Percentiles rank a stretch among this genome's conserved stretches.
Evolutionary conservation across 495 filamentous ascomycete genomes (phyloP).

Genomic region (Aspergillus ellipticus): DNA sequence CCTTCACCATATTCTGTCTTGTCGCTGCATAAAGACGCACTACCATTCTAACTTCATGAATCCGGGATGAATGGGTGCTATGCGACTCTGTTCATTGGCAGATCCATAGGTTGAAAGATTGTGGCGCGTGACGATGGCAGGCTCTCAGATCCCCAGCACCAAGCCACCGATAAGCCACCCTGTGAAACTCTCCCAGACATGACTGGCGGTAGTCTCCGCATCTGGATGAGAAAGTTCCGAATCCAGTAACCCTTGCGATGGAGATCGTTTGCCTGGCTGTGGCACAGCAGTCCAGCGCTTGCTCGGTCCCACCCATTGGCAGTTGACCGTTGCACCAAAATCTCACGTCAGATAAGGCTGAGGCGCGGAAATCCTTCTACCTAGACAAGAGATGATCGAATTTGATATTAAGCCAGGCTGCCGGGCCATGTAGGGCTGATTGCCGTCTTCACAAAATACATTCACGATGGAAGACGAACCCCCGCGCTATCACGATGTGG

Average conservation of each 20-base stretch:
- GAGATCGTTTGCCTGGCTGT: neutral
- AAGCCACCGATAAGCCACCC: neutral
- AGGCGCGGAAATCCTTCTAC: neutral
- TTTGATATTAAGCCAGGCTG: too few relatives aligned
- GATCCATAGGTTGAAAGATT: neutral
- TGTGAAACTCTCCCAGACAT: neutral
- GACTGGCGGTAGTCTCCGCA: neutral
- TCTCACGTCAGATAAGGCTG: neutral
- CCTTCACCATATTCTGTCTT: too few relatives aligned
- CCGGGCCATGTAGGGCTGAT: neutral
- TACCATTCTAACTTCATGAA: neutral
- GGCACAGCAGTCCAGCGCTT: neutral
- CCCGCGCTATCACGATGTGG: constrained; percentile 10
- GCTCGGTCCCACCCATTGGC: neutral
- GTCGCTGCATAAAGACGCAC: too few relatives aligned
- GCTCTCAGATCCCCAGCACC: neutral
- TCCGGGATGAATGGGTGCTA: neutral
- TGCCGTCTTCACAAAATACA: neutral
- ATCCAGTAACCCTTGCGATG: neutral
- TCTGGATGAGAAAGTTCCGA: neutral
- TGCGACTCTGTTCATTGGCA: neutral
- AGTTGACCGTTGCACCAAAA: neutral
- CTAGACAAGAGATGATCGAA: neutral
- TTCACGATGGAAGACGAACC: constrained; percentile 5
- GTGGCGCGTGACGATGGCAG: neutral